Conservation (phyloP, 805 yeast species). For the Candida taoyuanica region DNA sequence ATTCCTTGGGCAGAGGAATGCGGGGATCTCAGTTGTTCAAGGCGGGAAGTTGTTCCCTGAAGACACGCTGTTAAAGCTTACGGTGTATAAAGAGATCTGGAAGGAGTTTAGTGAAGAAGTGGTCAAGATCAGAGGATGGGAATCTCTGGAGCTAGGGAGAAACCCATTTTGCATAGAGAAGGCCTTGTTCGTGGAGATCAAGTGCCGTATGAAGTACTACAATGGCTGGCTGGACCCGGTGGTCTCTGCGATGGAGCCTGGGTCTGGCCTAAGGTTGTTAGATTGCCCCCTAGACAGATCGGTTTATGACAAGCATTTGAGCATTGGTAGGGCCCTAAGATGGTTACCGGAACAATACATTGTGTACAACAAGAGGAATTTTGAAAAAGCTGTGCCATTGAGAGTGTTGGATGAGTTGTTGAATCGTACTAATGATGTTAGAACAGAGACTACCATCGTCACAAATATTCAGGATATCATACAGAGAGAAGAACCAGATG, state of each 20-base stretch:
- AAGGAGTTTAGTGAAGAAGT: neutral
- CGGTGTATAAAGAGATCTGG: constrained; percentile 4
- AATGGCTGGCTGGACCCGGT: constrained; percentile 2
- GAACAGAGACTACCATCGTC: too few species aligned
- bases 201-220: constrained; percentile 7
- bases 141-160: neutral
- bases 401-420: neutral
- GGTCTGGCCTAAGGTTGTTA: constrained; percentile 1
- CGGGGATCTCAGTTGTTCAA: neutral
- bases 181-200: constrained; percentile 3
- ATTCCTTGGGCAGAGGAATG: neutral
- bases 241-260: neutral
- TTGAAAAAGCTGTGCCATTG: neutral
- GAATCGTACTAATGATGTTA: too few species aligned
- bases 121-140: neutral
- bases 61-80: constrained; percentile 1
- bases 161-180: neutral
- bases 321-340: neutral
- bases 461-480: neutral
- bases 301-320: neutral
- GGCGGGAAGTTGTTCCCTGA: constrained; percentile 1
- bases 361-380: neutral
- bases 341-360: neutral
- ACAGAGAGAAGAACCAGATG: neutral
- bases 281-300: neutral